Base-by-base conservation (phyloP, 1,139 yeast species). In the Candida pseudoviswanathii region DNA sequence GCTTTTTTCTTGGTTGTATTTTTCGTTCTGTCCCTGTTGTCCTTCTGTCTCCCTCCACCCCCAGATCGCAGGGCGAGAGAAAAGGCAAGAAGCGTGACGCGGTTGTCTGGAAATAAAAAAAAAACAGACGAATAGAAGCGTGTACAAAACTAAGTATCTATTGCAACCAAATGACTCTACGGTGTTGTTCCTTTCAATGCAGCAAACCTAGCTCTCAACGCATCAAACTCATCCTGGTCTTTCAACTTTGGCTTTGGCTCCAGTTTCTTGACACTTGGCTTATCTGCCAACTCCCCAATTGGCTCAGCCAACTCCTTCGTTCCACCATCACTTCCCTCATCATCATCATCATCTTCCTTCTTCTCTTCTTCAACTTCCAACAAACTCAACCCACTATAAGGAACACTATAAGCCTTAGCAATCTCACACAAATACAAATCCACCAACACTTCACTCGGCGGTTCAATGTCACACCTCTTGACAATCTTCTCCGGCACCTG, bases 391-490 rank as follows among this genome's bases (percentile, higher is more conserved):
- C 82, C 85, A 43, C 89, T 82, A 60, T 82, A 89, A 0, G 92
- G 89, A 1, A 85, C 95, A 40, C 78, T 78, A 62, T 91, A 91
- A 0, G 96, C 89, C 51, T 77, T 74, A 1, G 96, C 96, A 53
- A 91, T 90, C 60, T 91, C 97, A 51, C 81, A 73, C 54, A 91
- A 70, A 62, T 91, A 91, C 52, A 88, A 67, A 25, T 79, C 76
- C 1, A 90, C 96, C 51, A 90, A 73, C 26, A 78, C 82, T 40
- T 75, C 78, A 3, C 78, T 68, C 0, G 96, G 97, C 2, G 96
- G 84, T 46, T 80, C 83, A 2, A 86, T 80, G 24, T 78, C 73
- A 54, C 95, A 83, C 53, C 94, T 71, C 46, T 77, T 77, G 24
- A 78, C 58, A 3, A 91, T 81, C 64, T 86, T 86, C 9, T 78